Evolutionary conservation across 2,329 filamentous ascomycete genomes (phyloP), one percentile per base, ranked within the genome.

Genomic region (Ascomycota sp.): DNA sequence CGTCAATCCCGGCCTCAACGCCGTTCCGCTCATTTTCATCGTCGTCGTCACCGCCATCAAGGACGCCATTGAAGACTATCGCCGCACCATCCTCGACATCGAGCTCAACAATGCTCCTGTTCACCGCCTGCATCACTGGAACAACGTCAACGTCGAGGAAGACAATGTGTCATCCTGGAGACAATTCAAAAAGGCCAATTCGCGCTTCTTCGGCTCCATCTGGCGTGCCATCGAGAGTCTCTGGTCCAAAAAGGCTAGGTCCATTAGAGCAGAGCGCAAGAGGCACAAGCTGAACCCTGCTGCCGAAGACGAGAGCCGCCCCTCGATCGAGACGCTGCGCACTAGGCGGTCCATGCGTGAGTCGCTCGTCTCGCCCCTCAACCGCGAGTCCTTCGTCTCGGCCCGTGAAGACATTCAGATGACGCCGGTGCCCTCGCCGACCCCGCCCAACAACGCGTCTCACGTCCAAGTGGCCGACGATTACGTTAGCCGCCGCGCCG

Each of bases 51-150:
- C 89, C 2, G 75, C 82, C 20, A 68, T 94, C 51, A 98, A 95
- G 53, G 89, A 98, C 49, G 89, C 75, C 12, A 75, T 95, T 38
- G 89, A 98, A 54, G 89, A 98, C 55, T 95, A 82, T 61, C 69
- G 89, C 42, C 68, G 89, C 53, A 95, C 86, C 0, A 62, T 83
- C 25, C 71, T 94, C 26, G 89, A 98, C 48, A 92, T 75, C 38
- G 79, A 93, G 44, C 64, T 98, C 36, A 98, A 98, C 55, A 95
- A 98, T 47, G 89, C 89, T 3, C 80, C 85, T 0, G 81, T 95
- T 8, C 86, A 98, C 52, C 73, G 86, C 34, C 61, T 98, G 13
- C 62, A 82, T 9, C 75, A 85, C 37, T 95, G 80, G 75, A 66
- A 76, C 40, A 98, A 98, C 42, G 83, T 94, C 42, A 98, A 98